Base-by-base conservation (phyloP, 805 yeast species). In the Debaryomyces prosopidis region DNA sequence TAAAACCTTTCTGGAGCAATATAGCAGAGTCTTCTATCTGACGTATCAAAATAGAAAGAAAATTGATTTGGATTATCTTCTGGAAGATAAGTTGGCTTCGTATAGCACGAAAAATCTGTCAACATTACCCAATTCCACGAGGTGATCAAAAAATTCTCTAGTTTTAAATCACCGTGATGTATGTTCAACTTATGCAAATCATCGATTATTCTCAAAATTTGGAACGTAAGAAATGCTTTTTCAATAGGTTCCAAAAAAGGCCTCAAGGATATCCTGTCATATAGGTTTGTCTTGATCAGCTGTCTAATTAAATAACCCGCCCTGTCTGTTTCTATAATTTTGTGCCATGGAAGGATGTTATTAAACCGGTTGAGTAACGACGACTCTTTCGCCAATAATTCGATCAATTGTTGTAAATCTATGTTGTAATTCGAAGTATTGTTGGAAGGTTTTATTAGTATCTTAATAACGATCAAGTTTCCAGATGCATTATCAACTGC, bases 41-140 rank as follows among this genome's bases (percentile, higher is more conserved):
- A 87, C 2, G 92, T 88, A 66, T 94, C 98, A 60, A 91, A 94
- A 64, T 85, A 94, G 59, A 92, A 94, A 1, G 94, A 82, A 56
- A 87, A 94, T 50, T 87, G 92, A 10, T 91, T 87, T 0, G 98
- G 97, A 58, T 94, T 92, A 53, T 90, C 94, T 51, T 88, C 96
- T 0, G 98, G 97, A 27, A 94, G 66, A 54, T 76, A 82, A 0
- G 81, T 81, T 0, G 99, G 99, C 64, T 94, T 94, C 12, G 55
- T 58, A 59, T 85, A 80, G 1, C 81, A 74, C 2, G 97, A 86
- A 67, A 92, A 92, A 65, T 94, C 99, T 1, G 89, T 72, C 10
- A 94, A 62, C 50, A 84, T 69, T 1, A 84, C 69, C 96, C 97
- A 91, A 63, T 89, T 87, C 87, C 96, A 88, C 23, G 92, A 80